Evolutionary conservation across 2,329 filamentous ascomycete genomes (phyloP).

Genomic region (Aspergillus vadensis): DNA sequence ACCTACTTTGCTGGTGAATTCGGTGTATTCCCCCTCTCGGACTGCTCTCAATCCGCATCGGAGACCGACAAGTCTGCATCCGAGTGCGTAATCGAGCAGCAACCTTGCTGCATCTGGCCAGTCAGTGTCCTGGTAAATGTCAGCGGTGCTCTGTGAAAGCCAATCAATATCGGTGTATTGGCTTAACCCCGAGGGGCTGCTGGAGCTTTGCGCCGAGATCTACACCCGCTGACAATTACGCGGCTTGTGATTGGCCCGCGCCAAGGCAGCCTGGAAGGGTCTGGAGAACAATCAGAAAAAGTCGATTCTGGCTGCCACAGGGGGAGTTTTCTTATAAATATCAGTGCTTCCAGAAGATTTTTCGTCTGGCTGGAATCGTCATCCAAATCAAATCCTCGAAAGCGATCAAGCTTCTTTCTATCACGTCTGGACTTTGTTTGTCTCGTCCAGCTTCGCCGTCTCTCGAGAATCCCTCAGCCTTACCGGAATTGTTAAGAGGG

Average conservation of each 20-base stretch:
- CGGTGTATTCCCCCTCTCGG: slow-evolving; percentile 7
- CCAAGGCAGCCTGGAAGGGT: slow-evolving; percentile 5
- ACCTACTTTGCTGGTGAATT: not conserved
- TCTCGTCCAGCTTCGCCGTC: not conserved
- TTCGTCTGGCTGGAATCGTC: not conserved
- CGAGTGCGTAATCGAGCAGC: not conserved
- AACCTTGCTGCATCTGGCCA: not conserved
- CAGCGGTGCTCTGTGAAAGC: not conserved
- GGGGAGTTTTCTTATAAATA: slow-evolving; percentile 6
- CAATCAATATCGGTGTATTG: slow-evolving; percentile 8
- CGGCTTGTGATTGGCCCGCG: not conserved
- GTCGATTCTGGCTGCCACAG: not conserved
- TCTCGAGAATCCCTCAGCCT: not conserved
- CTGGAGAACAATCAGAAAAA: slow-evolving; percentile 3
- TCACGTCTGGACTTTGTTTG: not conserved
- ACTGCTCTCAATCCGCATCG: not conserved
- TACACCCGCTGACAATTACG: slow-evolving; percentile 1
- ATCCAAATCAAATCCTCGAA: not conserved
- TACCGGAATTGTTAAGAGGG: slow-evolving; percentile 6
- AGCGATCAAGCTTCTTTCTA: not conserved
- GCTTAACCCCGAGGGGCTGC: slow-evolving; percentile 1
- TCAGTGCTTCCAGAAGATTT: not conserved
- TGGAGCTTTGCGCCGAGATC: not conserved
- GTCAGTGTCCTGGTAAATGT: not conserved
- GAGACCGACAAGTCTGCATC: not conserved